Evolutionary conservation across 768 basidiomycete genomes (phyloP).

Genomic region (Trametes sanguinea): DNA sequence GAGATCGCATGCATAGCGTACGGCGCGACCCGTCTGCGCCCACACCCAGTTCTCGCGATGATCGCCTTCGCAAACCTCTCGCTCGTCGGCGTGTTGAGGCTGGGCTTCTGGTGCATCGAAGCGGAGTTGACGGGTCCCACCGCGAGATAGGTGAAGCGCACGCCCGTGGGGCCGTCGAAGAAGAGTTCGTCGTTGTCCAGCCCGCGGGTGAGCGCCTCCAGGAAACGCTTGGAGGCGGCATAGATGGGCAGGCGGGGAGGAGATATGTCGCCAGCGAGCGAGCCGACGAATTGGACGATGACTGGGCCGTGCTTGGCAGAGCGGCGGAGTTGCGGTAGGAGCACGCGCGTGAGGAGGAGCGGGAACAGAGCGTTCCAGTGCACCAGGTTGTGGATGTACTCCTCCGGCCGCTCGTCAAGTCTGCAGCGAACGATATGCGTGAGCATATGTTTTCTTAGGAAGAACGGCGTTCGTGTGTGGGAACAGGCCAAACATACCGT

Average conservation of each 20-base stretch:
- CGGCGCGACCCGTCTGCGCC: slow-evolving; percentile 22
- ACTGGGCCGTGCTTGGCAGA: slow-evolving; percentile 26
- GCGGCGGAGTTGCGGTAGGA: slow-evolving; percentile 32
- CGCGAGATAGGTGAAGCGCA: slow-evolving; percentile 28
- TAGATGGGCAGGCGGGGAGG: slow-evolving; percentile 29
- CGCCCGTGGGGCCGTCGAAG: slow-evolving; percentile 21
- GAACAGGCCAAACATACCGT: slow-evolving; percentile 18
- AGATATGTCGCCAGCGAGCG: slow-evolving; percentile 21
- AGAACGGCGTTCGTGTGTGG: too few species aligned
- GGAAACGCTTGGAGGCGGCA: slow-evolving; percentile 30
- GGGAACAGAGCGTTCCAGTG: slow-evolving; percentile 29
- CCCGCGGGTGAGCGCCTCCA: slow-evolving; percentile 24
- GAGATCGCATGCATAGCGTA: slow-evolving; percentile 26
- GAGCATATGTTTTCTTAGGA: neutral
- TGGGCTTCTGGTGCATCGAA: slow-evolving; percentile 6
- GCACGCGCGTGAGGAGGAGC: slow-evolving; percentile 30
- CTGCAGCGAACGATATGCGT: slow-evolving; percentile 3
- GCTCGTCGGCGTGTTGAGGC: slow-evolving; percentile 20
- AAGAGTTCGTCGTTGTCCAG: slow-evolving; percentile 30
- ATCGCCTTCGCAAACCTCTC: slow-evolving; percentile 25
- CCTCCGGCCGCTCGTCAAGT: slow-evolving; percentile 24
- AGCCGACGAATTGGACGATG: slow-evolving; percentile 30
- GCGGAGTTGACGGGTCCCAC: slow-evolving; percentile 28
- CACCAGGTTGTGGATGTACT: slow-evolving; percentile 22
- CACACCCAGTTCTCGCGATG: slow-evolving; percentile 28